These are phyloP conservation scores for Terfezia claveryi DNA, from an alignment of 495 filamentous ascomycete species.

Conservation along the genomic window DNA sequence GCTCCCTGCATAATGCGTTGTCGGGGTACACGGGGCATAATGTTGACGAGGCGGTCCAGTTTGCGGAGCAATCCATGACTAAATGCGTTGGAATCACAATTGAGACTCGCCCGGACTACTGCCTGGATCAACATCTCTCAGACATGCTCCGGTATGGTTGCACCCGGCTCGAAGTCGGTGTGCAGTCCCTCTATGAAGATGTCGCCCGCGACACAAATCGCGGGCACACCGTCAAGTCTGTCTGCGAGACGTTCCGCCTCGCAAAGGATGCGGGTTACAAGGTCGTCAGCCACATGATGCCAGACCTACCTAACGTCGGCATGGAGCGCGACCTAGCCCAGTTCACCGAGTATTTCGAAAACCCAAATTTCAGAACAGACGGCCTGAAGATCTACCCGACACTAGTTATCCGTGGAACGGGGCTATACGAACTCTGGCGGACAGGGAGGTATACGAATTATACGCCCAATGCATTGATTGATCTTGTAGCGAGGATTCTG, in stretches of 20 bases:
- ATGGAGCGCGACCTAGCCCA: constrained; percentile 95
- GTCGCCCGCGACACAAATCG: constrained; percentile 96
- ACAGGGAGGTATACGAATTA: constrained; percentile 97
- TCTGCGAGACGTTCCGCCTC: constrained; percentile 82
- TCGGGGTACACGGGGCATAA: constrained; percentile 76
- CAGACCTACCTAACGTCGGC: constrained; percentile 89
- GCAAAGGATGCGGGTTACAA: constrained; percentile 97
- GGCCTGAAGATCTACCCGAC: constrained; percentile 97
- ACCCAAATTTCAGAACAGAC: constrained; percentile 90
- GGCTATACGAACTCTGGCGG: constrained; percentile 90
- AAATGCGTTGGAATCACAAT: constrained; percentile 51
- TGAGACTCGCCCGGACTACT: constrained; percentile 92
- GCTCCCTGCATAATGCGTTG: constrained; percentile 86
- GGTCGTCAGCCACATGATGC: constrained; percentile 99
- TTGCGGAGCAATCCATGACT: constrained; percentile 18
- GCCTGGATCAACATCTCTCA: constrained; percentile 70
- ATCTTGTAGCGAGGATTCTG: constrained; percentile 83
- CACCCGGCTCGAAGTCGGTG: constrained; percentile 80
- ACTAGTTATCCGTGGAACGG: constrained; percentile 88
- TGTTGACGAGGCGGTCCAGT: constrained; percentile 85
- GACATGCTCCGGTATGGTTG: constrained; percentile 94
- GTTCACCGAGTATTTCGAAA: constrained; percentile 62
- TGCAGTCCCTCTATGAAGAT: constrained; percentile 93
- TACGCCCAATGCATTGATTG: constrained; percentile 85
- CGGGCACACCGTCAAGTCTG: constrained; percentile 84